These are phyloP conservation scores for Pelargonium cotyledonis DNA, from an alignment of 441 rosid species.

Conservation along the genomic window DNA sequence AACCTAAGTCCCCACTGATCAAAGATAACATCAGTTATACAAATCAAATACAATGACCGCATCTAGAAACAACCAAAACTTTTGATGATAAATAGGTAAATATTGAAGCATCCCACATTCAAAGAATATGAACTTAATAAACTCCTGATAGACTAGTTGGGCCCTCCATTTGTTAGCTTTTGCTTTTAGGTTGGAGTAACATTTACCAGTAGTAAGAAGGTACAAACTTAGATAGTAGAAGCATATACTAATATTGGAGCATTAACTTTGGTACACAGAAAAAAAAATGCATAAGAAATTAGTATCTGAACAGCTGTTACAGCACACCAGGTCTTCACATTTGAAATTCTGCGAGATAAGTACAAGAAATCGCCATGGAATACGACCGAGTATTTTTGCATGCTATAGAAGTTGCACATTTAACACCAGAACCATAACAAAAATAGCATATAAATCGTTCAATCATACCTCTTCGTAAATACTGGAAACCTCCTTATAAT, in stretches of 20 bases:
- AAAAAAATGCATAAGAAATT: not conserved
- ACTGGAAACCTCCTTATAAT: slow-evolving; percentile 89
- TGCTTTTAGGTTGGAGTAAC: no score
- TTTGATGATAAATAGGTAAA: no score
- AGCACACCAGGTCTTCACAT: not conserved
- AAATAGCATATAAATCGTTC: not conserved
- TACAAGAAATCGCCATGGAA: not conserved
- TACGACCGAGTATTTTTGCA: not conserved
- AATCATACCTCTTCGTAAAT: slow-evolving; percentile 80
- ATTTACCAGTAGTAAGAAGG: no score
- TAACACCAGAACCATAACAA: not conserved
- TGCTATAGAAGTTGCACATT: not conserved
- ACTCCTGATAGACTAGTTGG: no score
- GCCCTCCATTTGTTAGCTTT: no score
- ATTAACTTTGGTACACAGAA: not conserved
- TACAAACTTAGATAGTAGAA: no score
- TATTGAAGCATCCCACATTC: no score
- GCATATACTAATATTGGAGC: not conserved
- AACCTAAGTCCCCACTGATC: no score
- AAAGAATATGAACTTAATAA: no score
- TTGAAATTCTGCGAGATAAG: not conserved
- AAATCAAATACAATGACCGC: no score
- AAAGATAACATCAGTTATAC: no score
- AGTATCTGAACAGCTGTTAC: not conserved
- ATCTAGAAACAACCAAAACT: no score